Evolutionary conservation across 805 yeast genomes (phyloP).

Genomic region (Ogataea philodendri): DNA sequence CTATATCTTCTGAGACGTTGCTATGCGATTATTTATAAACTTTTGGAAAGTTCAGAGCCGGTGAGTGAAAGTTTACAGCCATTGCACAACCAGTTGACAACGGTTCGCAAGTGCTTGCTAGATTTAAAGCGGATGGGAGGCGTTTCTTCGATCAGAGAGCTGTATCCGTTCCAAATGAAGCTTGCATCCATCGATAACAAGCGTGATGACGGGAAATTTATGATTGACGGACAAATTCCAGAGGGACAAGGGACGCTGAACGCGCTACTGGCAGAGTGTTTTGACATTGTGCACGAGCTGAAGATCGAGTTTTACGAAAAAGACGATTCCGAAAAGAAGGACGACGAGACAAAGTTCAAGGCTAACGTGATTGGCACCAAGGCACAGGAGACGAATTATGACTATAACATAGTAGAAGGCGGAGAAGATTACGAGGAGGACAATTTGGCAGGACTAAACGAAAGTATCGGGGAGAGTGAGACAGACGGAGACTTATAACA

Average conservation of each 20-base stretch:
- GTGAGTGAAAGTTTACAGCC: conserved; percentile 93
- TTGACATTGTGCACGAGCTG: conserved; percentile 88
- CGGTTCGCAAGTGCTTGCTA: conserved; percentile 84
- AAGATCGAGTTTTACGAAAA: conserved; percentile 78
- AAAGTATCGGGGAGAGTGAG: conserved; percentile 34
- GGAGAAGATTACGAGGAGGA: conserved; percentile 30
- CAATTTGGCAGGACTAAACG: conserved; percentile 32
- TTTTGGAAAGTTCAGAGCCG: conserved; percentile 90
- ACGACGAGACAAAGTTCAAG: conserved; percentile 31
- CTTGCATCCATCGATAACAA: conserved; percentile 84
- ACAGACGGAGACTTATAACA: conserved; percentile 7
- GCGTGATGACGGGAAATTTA: conserved; percentile 88
- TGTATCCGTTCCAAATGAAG: conserved; percentile 95
- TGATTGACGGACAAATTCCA: conserved; percentile 84
- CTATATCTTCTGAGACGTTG: conserved; percentile 84
- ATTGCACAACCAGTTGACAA: conserved; percentile 86
- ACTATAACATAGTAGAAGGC: conserved; percentile 36
- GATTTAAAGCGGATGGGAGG: conserved; percentile 95
- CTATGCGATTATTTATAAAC: conserved; percentile 84
- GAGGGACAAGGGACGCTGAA: conserved; percentile 98
- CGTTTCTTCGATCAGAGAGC: conserved; percentile 77
- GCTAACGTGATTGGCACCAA: conserved; percentile 39
- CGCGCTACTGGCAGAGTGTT: conserved; percentile 89
- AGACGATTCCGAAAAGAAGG: conserved; percentile 35
- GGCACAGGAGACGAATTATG: conserved; percentile 34